Base-by-base conservation (phyloP, 2,329 filamentous ascomycete species). In the Botrytis fabae region DNA sequence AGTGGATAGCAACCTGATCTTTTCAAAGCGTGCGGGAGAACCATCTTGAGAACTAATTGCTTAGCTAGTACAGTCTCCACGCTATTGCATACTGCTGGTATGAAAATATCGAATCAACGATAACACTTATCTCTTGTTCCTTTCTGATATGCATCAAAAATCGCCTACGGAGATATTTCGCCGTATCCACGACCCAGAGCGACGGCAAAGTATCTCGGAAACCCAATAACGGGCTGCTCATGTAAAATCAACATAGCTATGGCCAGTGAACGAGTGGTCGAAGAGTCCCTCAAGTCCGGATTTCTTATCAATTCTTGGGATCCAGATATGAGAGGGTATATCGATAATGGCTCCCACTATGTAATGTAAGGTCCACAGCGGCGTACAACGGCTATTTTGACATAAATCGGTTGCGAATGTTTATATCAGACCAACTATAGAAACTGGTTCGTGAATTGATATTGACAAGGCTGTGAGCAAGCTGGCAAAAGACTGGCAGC, bases 11-110 rank as follows among this genome's bases (percentile, higher is more conserved):
- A n/a, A 14, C 12, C 12, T 51, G 25, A 16, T n/a, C 12, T 14
- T 74, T 88, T 82, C 28, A 92, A 95, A 22, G 96, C 89, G 2
- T 83, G 79, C 1, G 94, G 92, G 61, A 97, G 88, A 54, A 92
- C 81, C 4, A 88, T 91, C 46, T 83, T 80, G 4, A 97, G 85
- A 0, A 90, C 91, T 25, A 88, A 83, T 74, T 93, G 87, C 78
- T 98, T 91, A 7, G 98, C 92, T 28, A 98, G 89, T 16, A 98
- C 87, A 1, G 94, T 97, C 84, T 99, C 96, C n/a, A 95, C 84
- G 59, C 92, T 91, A 84, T 99, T 99, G 86, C 96, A 99, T 25
- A 95, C 96, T 59, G 96, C 96, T 1, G 95, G 94, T 99, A 99
- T 82, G 91, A 92, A 38, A 92, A 94, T 84, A 98, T 99, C 66